Evolutionary conservation across 176 grass and related monocot species (phyloP).

Genomic region (Pontederia paniculata): DNA sequence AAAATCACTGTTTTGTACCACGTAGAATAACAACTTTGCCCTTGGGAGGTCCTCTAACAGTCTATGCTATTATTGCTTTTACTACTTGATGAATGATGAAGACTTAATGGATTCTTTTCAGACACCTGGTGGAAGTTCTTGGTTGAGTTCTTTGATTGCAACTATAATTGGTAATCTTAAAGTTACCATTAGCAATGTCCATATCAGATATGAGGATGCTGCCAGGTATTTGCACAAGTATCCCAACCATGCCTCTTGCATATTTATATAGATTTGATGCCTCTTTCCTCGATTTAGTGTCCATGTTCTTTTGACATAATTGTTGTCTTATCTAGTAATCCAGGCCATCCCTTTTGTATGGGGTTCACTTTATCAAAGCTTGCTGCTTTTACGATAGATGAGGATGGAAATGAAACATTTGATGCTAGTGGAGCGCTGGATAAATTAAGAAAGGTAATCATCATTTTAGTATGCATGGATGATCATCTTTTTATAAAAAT

Average conservation of each 20-base stretch:
- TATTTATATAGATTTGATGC: slow-evolving; percentile 11
- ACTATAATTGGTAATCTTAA: slow-evolving; percentile 98
- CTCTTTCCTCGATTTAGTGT: background rate
- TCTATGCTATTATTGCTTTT: too few relatives aligned
- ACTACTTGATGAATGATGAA: too few relatives aligned
- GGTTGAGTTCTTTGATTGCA: slow-evolving; percentile 76
- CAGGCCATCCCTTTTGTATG: slow-evolving; percentile 77
- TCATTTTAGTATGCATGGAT: background rate
- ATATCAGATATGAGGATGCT: slow-evolving; percentile 98
- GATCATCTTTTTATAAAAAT: background rate
- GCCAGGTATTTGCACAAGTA: slow-evolving; percentile 39
- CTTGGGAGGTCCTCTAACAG: too few relatives aligned
- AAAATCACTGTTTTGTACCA: too few relatives aligned
- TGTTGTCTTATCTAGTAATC: slow-evolving; percentile 43
- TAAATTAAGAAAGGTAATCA: slow-evolving; percentile 81
- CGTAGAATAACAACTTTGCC: too few relatives aligned
- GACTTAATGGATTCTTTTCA: slow-evolving; percentile 22
- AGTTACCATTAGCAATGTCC: slow-evolving; percentile 94
- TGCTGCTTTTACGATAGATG: slow-evolving; percentile 85
- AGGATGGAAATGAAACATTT: slow-evolving; percentile 93
- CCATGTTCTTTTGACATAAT: slow-evolving; percentile 14
- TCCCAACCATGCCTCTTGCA: slow-evolving; percentile 4
- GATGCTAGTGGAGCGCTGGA: slow-evolving; percentile 93
- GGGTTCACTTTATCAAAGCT: slow-evolving; percentile 90
- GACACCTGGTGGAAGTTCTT: slow-evolving; percentile 64